Percentiles rank a stretch among this genome's conserved stretches.
Evolutionary conservation across 2,329 filamentous ascomycete species (phyloP).

Genomic region (Pseudogymnoascus sp.): DNA sequence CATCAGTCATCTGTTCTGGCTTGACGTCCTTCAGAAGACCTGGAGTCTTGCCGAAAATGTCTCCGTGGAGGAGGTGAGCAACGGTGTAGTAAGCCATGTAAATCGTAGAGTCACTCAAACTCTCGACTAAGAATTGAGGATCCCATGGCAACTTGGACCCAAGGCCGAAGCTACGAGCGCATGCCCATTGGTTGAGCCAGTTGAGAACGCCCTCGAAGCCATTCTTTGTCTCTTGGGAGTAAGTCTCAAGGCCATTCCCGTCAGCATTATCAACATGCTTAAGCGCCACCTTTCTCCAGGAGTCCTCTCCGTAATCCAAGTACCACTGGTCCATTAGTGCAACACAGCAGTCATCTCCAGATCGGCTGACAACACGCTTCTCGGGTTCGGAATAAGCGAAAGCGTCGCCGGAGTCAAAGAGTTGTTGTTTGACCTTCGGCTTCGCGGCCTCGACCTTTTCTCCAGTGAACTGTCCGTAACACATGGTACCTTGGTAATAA

Average conservation of each 20-base stretch:
- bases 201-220: constrained; percentile 76
- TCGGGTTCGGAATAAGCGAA: constrained; percentile 94
- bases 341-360: constrained; percentile 86
- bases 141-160: constrained; percentile 96
- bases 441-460: constrained; percentile 81
- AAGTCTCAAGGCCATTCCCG: constrained; percentile 66
- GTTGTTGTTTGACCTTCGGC: constrained; percentile 67
- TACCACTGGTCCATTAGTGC: constrained; percentile 96
- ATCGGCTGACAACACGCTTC: constrained; percentile 77
- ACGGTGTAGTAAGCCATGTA: constrained; percentile 80
- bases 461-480: constrained; percentile 79
- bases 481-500: constrained; percentile 89
- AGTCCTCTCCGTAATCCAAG: constrained; percentile 86
- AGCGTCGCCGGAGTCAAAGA: constrained; percentile 68
- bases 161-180: constrained; percentile 80
- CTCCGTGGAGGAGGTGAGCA: constrained; percentile 62
- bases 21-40: constrained; percentile 57
- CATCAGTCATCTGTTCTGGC: constrained; percentile 83
- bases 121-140: constrained; percentile 80
- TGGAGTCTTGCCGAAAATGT: constrained; percentile 70
- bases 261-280: constrained; percentile 61
- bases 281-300: constrained; percentile 71
- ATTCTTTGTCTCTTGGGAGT: constrained; percentile 65
- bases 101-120: constrained; percentile 81
- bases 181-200: constrained; percentile 96